A percentile compares a stretch with the other conserved stretches of the same genome.
phyloP scores from a whole-genome alignment of 495 filamentous ascomycete species.

The Lasiosphaeris hirsuta region DNA sequence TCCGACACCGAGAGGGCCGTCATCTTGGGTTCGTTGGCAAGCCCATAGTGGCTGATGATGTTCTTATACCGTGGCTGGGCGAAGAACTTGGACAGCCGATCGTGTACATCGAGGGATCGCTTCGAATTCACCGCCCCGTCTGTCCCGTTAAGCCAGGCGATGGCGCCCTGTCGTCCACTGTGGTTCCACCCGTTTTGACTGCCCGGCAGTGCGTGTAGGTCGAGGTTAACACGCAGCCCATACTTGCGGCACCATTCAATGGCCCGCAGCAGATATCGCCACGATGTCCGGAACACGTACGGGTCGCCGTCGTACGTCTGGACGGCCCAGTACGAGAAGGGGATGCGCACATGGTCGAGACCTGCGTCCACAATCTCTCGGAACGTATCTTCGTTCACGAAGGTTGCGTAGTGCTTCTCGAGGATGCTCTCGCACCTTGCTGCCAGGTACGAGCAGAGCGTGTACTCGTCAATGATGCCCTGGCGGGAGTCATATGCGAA shows the following conservation, averaged over 20 bases:
- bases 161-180: slow-evolving; percentile 66
- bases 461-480: slow-evolving; percentile 85
- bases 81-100: slow-evolving; percentile 79
- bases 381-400: slow-evolving; percentile 81
- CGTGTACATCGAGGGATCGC: slow-evolving; percentile 76
- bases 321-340: slow-evolving; percentile 93
- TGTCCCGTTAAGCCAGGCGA: slow-evolving; percentile 79
- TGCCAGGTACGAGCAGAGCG: slow-evolving; percentile 68
- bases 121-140: slow-evolving; percentile 62
- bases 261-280: slow-evolving; percentile 88
- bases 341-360: slow-evolving; percentile 93
- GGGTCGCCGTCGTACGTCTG: slow-evolving; percentile 81
- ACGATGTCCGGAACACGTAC: slow-evolving; percentile 81
- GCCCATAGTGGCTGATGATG: slow-evolving; percentile 77
- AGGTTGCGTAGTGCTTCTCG: slow-evolving; percentile 87
- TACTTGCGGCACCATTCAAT: slow-evolving; percentile 95
- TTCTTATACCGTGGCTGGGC: slow-evolving; percentile 81
- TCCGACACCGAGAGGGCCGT: slow-evolving; percentile 52
- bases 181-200: slow-evolving; percentile 93
- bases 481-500: slow-evolving; percentile 66
- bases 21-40: slow-evolving; percentile 87
- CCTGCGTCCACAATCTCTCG: slow-evolving; percentile 80
- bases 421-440: slow-evolving; percentile 56
- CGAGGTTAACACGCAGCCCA: slow-evolving; percentile 89
- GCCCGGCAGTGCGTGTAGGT: slow-evolving; percentile 81